Percentiles rank a stretch among this genome's conserved stretches.
Evolutionary conservation across 306 rosid genomes (phyloP).

Genomic region (Cicer arietinum): DNA sequence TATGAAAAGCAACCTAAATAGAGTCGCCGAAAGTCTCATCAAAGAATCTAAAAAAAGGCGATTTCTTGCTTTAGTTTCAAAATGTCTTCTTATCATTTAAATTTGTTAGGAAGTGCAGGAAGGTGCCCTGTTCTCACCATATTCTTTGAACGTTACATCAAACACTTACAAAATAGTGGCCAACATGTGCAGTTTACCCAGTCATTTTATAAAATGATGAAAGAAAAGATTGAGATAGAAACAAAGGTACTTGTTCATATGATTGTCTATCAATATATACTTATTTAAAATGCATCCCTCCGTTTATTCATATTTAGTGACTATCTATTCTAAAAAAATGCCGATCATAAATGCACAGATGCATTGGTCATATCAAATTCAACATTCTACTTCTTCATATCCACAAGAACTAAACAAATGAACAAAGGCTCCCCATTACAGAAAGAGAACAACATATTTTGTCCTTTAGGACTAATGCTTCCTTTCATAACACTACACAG

Average conservation of each 20-base stretch:
- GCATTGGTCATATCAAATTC: background rate
- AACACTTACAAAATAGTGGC: background rate
- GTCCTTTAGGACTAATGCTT: slow-evolving; percentile 30
- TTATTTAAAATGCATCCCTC: slow-evolving; percentile 8
- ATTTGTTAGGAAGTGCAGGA: background rate
- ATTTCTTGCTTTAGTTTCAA: background rate
- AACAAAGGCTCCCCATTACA: background rate
- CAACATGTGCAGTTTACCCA: background rate
- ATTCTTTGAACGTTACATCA: background rate
- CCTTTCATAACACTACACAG: slow-evolving; percentile 26
- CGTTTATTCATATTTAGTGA: background rate
- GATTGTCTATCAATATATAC: background rate
- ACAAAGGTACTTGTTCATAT: background rate
- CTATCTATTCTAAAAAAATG: background rate
- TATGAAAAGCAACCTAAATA: slow-evolving; percentile 4
- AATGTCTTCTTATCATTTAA: background rate
- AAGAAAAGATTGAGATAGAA: background rate
- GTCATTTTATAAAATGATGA: background rate
- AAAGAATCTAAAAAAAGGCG: slow-evolving; percentile 1
- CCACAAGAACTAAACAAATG: background rate
- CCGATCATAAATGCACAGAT: background rate
- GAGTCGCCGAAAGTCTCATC: background rate
- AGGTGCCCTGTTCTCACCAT: slow-evolving; percentile 1
- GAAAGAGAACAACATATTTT: background rate
- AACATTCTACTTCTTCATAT: background rate